Base-by-base conservation (phyloP, 2,329 filamentous ascomycete species). In the Fusarium heterosporum region DNA sequence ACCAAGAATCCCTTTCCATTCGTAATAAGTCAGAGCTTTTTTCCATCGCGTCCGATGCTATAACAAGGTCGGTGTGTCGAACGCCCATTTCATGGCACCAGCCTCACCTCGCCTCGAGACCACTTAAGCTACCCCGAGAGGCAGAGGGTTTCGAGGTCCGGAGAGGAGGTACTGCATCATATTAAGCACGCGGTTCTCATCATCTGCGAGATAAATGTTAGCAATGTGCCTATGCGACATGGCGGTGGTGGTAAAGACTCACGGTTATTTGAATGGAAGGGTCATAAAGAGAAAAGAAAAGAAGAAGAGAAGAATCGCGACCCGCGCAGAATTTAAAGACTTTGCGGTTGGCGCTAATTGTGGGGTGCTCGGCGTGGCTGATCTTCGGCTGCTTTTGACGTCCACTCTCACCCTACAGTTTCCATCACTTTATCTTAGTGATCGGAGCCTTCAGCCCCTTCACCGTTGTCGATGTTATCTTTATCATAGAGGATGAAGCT, bases 211-310 rank as follows among this genome's bases (percentile, higher is more conserved):
- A 47, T 49, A 48, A 11, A 64, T 53, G 73, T 81, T 75, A 82
- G 78, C 55, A 61, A 46, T 4, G 1, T 12, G 4, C 22, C 22
- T 34, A 1, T 8, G 4, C 4, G 0, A 10, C 16, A 2, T 2
- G 16, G 56, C 54, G 54, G 39, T 60, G 67, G 38, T 57, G 66
- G 66, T 69, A 46, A 10, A 45, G 11, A 88, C 93, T 87, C 85
- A 97, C 94, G 84, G 93, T 88, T 90, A 89, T 91, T 96, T 97
- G 96, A 97, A 94, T 92, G 93, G 94, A 97, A 97, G 93, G 94
- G 93, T 95, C 87, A 89, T 90, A 86, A 89, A 84, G 75, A 77
- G 82, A 85, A 85, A 80, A 84, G 80, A 78, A 80, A 73, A 76
- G 70, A 78, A 78, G 36, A 69, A 63, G 57, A 54, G 28, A 28